Percentiles rank a stretch among this genome's conserved stretches.
Conservation (phyloP, 2,329 filamentous ascomycete genomes). For the Lasiodiplodia gonubiensis region DNA sequence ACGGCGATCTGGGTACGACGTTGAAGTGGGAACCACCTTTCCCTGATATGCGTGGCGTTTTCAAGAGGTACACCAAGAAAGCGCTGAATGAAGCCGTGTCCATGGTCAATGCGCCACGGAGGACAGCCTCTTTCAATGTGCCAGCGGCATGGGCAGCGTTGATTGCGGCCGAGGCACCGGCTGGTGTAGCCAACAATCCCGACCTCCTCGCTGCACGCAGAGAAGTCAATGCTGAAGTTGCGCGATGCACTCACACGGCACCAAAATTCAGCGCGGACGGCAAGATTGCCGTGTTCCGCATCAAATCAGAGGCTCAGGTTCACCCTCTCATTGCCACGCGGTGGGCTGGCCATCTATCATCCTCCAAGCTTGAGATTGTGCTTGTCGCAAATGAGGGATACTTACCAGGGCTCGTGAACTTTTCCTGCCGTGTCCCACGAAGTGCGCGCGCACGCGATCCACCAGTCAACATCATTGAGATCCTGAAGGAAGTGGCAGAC, state of each 20-base stretch:
- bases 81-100: slow-evolving; percentile 67
- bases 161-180: slow-evolving; percentile 56
- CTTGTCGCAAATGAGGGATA: slow-evolving; percentile 72
- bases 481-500: slow-evolving; percentile 59
- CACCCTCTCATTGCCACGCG: slow-evolving; percentile 71
- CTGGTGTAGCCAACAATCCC: slow-evolving; percentile 56
- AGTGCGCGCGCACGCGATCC: slow-evolving; percentile 60
- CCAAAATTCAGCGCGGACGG: slow-evolving; percentile 69
- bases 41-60: slow-evolving; percentile 66
- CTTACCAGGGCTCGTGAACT: slow-evolving; percentile 67
- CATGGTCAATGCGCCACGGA: slow-evolving; percentile 68
- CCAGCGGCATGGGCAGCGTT: slow-evolving; percentile 66
- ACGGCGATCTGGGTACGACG: slow-evolving; percentile 69
- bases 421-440: slow-evolving; percentile 67
- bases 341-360: slow-evolving; percentile 67
- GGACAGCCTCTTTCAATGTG: slow-evolving; percentile 67
- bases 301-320: slow-evolving; percentile 65
- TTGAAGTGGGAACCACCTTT: slow-evolving; percentile 71
- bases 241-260: slow-evolving; percentile 65
- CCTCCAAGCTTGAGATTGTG: slow-evolving; percentile 65
- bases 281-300: slow-evolving; percentile 67
- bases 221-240: slow-evolving; percentile 67
- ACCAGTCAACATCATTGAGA: slow-evolving; percentile 68
- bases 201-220: slow-evolving; percentile 60
- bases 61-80: slow-evolving; percentile 63